These are phyloP conservation scores for Fusarium albidum DNA, from an alignment of 2,329 filamentous ascomycete species.

Conservation along the genomic window DNA sequence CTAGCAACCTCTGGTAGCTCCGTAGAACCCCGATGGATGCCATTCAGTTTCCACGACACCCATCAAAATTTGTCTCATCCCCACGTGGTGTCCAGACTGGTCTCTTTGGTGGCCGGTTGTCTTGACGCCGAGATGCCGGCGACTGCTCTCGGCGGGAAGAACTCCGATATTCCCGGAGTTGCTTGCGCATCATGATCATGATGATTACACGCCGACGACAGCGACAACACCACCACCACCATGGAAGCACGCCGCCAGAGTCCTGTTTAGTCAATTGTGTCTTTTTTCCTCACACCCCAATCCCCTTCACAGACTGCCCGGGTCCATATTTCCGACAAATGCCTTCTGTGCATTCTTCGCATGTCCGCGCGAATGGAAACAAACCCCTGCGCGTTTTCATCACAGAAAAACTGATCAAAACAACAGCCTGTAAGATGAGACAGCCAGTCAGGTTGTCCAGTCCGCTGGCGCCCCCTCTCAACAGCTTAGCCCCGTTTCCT, in stretches of 20 bases:
- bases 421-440: not conserved
- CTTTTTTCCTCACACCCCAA: not conserved
- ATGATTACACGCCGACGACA: not conserved
- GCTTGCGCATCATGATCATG: not conserved
- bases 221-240: not conserved
- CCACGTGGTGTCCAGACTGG: conserved; percentile 21
- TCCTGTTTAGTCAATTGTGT: not conserved
- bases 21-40: not conserved
- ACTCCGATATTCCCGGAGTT: conserved; percentile 22
- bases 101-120: conserved; percentile 5
- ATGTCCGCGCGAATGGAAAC: conserved; percentile 28
- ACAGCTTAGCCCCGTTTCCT: conserved; percentile 4
- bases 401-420: conserved; percentile 5
- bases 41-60: not conserved
- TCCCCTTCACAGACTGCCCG: not conserved
- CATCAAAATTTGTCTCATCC: conserved; percentile 6
- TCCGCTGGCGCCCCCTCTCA: conserved; percentile 17
- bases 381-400: conserved; percentile 3
- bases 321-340: conserved; percentile 26
- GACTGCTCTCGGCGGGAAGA: conserved; percentile 23
- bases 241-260: not conserved
- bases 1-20: conserved; percentile 3
- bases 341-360: conserved; percentile 9
- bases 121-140: not conserved
- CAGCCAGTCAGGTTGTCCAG: not conserved